Conservation (phyloP, 2,329 filamentous ascomycete species). For the Ambrosiella beaveri region DNA sequence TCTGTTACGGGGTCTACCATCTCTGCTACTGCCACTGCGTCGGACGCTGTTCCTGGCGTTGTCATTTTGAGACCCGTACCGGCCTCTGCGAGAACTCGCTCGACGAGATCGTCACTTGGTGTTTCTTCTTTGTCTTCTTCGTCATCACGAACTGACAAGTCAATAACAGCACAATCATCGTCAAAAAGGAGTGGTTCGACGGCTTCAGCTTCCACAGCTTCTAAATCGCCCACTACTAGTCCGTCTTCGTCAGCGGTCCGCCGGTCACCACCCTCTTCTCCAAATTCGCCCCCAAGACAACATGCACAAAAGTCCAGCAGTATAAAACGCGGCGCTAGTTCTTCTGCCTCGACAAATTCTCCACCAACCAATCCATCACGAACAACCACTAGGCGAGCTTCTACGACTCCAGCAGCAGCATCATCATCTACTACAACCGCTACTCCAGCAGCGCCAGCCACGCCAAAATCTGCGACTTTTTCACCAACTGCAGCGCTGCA, state of each 20-base stretch:
- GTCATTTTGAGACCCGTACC: slow-evolving; percentile 9
- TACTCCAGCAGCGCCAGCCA: neutral
- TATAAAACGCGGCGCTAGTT: neutral
- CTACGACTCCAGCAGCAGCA: slow-evolving; percentile 1
- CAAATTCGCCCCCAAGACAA: too few relatives aligned
- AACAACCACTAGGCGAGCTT: neutral
- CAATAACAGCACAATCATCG: too few relatives aligned
- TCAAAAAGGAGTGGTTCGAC: too few relatives aligned
- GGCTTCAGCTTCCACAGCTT: too few relatives aligned
- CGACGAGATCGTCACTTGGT: neutral
- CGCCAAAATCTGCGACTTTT: neutral
- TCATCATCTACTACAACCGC: neutral
- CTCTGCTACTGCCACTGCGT: neutral
- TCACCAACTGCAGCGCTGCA: neutral
- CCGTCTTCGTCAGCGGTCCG: too few relatives aligned
- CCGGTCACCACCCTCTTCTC: too few relatives aligned
- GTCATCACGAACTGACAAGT: neutral
- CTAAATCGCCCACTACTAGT: too few relatives aligned
- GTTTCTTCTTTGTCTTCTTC: neutral
- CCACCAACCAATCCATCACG: neutral
- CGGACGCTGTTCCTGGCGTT: neutral
- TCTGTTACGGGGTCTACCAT: too few relatives aligned
- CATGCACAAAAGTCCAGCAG: too few relatives aligned
- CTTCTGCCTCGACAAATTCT: neutral
- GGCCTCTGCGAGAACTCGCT: slow-evolving; percentile 2